These are phyloP conservation scores for Xerocomus brunneocitrinus DNA, from an alignment of 768 basidiomycete genomes.

Conservation along the genomic window DNA sequence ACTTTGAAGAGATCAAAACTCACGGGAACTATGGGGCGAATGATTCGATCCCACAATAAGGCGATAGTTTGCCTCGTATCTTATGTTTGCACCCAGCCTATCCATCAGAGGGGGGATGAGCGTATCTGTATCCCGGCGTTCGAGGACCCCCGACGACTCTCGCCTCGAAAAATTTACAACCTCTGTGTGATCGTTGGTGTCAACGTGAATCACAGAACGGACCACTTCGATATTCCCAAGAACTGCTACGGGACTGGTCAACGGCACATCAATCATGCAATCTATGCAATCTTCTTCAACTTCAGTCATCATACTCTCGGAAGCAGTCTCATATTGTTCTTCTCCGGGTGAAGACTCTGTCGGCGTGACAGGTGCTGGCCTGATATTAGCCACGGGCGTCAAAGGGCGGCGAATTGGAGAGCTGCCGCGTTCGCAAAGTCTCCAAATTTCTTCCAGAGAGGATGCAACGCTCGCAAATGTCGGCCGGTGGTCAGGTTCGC, in stretches of 20 bases:
- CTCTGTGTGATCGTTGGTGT: constrained; percentile 3
- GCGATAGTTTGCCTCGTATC: constrained; percentile 66
- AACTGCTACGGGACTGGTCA: constrained; percentile 15
- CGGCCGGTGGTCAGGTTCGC: constrained; percentile 47
- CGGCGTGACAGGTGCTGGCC: neutral
- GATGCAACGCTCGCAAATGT: constrained; percentile 46
- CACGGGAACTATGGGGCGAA: constrained; percentile 64
- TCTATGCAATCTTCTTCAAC: constrained; percentile 7
- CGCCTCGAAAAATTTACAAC: constrained; percentile 20
- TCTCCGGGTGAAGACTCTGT: constrained; percentile 19
- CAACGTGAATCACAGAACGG: neutral
- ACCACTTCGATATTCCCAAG: neutral
- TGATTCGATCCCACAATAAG: constrained; percentile 51
- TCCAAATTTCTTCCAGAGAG: constrained; percentile 44
- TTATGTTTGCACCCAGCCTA: constrained; percentile 36
- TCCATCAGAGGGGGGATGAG: constrained; percentile 34
- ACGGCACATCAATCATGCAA: constrained; percentile 13
- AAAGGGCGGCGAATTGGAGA: neutral
- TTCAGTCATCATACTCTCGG: constrained; percentile 22
- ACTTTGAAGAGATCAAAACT: constrained; percentile 23
- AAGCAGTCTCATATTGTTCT: constrained; percentile 25
- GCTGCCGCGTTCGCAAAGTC: constrained; percentile 28
- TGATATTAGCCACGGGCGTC: neutral
- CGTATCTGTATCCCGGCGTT: neutral
- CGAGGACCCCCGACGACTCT: neutral